Conservation (phyloP, 495 filamentous ascomycete genomes). For the Penicillium pancosmium region DNA sequence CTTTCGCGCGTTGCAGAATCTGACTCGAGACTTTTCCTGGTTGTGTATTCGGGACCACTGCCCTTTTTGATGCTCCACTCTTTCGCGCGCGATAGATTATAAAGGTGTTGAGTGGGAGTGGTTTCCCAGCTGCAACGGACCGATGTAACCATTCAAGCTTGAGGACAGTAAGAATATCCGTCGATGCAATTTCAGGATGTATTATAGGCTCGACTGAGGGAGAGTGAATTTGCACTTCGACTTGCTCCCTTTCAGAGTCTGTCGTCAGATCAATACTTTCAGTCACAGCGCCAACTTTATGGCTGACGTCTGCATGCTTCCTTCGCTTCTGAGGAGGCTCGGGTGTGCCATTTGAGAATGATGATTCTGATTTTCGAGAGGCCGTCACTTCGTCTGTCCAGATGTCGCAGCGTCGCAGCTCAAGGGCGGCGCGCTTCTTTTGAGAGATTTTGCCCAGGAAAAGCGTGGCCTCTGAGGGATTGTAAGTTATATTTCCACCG, state of each 20-base stretch:
- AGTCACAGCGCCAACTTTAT: neutral
- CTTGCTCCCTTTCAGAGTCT: slow-evolving; percentile 37
- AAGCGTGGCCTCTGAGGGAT: slow-evolving; percentile 70
- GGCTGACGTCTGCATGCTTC: slow-evolving; percentile 5
- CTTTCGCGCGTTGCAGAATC: slow-evolving; percentile 58
- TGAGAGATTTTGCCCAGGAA: slow-evolving; percentile 72
- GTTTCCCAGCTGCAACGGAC: slow-evolving; percentile 53
- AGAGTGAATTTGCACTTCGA: slow-evolving; percentile 17
- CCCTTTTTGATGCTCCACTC: slow-evolving; percentile 6
- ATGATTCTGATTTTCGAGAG: neutral
- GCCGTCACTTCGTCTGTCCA: slow-evolving; percentile 58
- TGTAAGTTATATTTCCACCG: slow-evolving; percentile 66
- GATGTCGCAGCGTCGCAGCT: slow-evolving; percentile 67
- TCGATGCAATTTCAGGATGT: neutral
- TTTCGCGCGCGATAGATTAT: slow-evolving; percentile 63
- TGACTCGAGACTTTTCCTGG: slow-evolving; percentile 15
- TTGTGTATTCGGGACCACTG: neutral
- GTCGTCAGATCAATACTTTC: slow-evolving; percentile 35
- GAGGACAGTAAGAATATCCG: slow-evolving; percentile 63
- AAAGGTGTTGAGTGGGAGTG: slow-evolving; percentile 64
- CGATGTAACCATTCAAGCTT: slow-evolving; percentile 75
- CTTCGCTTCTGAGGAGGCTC: slow-evolving; percentile 32
- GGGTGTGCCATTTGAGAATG: neutral
- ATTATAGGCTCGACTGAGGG: slow-evolving; percentile 10
- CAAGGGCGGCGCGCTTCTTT: slow-evolving; percentile 71